These are phyloP conservation scores for Saccharomycopsis fodiens DNA, from an alignment of 805 yeast genomes.

Conservation along the genomic window DNA sequence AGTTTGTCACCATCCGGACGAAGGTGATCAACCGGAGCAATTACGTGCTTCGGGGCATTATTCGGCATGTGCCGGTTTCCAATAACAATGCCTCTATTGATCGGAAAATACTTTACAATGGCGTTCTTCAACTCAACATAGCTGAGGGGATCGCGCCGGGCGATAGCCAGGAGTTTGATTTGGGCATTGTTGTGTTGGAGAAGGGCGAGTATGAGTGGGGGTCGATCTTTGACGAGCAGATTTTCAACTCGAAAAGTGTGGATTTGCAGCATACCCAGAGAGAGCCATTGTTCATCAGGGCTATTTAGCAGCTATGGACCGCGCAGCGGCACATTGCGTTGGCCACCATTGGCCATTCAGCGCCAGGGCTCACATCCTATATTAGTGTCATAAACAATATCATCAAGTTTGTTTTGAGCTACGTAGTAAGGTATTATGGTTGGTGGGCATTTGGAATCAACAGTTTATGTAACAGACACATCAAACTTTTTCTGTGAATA, in stretches of 20 bases:
- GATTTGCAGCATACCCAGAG: slow-evolving; percentile 34
- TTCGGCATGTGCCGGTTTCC: slow-evolving; percentile 50
- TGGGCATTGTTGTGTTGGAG: slow-evolving; percentile 61
- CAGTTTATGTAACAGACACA: no score
- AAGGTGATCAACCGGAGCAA: slow-evolving; percentile 42
- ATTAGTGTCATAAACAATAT: no score
- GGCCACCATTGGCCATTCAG: no score
- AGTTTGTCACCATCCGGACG: slow-evolving; percentile 44
- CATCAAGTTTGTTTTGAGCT: no score
- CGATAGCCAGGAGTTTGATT: slow-evolving; percentile 32
- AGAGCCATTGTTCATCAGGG: slow-evolving; percentile 30
- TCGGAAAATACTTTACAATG: slow-evolving; percentile 60
- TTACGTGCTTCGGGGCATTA: slow-evolving; percentile 40
- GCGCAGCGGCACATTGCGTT: no score
- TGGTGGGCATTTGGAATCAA: no score
- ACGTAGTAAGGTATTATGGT: no score
- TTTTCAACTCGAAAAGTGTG: slow-evolving; percentile 20
- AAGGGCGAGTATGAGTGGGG: slow-evolving; percentile 84
- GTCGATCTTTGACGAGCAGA: slow-evolving; percentile 43
- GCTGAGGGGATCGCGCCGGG: slow-evolving; percentile 37
- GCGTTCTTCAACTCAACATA: slow-evolving; percentile 55
- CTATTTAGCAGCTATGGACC: slow-evolving; percentile 8
- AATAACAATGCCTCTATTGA: slow-evolving; percentile 35
- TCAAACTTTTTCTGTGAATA: no score
- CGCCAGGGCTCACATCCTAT: no score